These are phyloP conservation scores for Teratosphaeria destructans DNA, from an alignment of 2,329 filamentous ascomycete species.

Conservation along the genomic window DNA sequence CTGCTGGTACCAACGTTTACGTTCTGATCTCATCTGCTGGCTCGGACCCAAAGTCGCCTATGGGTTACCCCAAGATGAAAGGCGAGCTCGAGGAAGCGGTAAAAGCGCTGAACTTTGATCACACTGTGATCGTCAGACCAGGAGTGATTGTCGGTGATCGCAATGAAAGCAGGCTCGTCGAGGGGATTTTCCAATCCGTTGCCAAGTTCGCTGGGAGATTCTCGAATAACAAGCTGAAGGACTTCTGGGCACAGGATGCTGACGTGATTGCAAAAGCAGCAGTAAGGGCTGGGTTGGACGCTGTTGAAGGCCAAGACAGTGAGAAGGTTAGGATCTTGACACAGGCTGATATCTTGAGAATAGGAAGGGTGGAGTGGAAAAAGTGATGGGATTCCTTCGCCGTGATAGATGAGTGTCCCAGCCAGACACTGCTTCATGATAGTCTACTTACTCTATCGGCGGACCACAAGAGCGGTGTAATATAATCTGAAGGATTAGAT, in stretches of 20 bases:
- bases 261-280: constrained; percentile 61
- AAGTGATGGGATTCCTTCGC: background rate
- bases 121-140: constrained; percentile 63
- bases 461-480: background rate
- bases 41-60: constrained; percentile 42
- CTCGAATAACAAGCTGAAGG: constrained; percentile 42
- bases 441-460: background rate
- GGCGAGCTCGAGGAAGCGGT: constrained; percentile 74
- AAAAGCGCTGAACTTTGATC: constrained; percentile 61
- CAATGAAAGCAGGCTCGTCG: constrained; percentile 40
- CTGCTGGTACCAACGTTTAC: constrained; percentile 60
- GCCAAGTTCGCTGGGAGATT: constrained; percentile 48
- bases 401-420: background rate
- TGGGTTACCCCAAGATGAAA: constrained; percentile 61
- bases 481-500: background rate
- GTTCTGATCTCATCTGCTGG: constrained; percentile 59
- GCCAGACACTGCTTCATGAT: no score
- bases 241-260: constrained; percentile 63
- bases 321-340: constrained; percentile 53
- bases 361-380: constrained; percentile 49
- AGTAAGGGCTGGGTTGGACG: constrained; percentile 46
- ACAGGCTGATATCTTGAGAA: constrained; percentile 51
- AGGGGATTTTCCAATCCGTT: constrained; percentile 46
- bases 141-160: constrained; percentile 66
- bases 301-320: constrained; percentile 43